phyloP scores from a whole-genome alignment of 768 basidiomycete genomes.

The Leccinum olivaceopallidum region DNA sequence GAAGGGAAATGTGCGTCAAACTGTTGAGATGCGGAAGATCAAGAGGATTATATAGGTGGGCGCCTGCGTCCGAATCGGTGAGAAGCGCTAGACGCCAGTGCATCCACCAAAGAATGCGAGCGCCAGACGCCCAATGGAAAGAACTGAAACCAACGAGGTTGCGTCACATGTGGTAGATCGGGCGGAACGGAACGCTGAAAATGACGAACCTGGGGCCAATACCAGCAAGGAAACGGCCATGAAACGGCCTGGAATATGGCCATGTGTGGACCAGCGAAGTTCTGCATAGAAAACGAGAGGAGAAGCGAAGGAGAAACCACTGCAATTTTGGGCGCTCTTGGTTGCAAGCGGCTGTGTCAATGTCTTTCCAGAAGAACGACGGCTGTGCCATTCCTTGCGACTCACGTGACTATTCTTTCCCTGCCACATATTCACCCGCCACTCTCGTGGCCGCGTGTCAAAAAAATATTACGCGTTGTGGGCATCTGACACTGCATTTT shows the following conservation, averaged over 20 bases:
- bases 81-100: conserved; percentile 15
- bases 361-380: not conserved
- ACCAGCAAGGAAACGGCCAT: not conserved
- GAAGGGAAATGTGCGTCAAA: conserved; percentile 6
- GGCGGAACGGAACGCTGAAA: not conserved
- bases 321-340: no score
- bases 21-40: conserved; percentile 3
- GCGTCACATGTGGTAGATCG: conserved; percentile 6
- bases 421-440: not conserved
- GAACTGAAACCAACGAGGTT: not conserved
- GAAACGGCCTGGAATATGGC: not conserved
- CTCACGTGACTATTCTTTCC: not conserved
- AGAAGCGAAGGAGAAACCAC: not conserved
- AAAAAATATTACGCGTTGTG: conserved; percentile 5
- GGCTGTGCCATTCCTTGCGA: not conserved
- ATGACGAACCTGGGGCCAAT: conserved; percentile 6
- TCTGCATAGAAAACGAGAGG: conserved; percentile 10
- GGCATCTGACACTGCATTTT: conserved; percentile 2
- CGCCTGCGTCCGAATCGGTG: conserved; percentile 4
- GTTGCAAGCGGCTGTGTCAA: not conserved
- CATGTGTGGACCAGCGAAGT: not conserved
- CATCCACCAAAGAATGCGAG: conserved; percentile 2
- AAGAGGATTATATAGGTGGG: conserved; percentile 19
- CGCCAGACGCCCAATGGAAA: conserved; percentile 11
- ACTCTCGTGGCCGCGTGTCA: not conserved